Conservation (phyloP, 148 eudicot genomes). For the Drosera capensis region DNA sequence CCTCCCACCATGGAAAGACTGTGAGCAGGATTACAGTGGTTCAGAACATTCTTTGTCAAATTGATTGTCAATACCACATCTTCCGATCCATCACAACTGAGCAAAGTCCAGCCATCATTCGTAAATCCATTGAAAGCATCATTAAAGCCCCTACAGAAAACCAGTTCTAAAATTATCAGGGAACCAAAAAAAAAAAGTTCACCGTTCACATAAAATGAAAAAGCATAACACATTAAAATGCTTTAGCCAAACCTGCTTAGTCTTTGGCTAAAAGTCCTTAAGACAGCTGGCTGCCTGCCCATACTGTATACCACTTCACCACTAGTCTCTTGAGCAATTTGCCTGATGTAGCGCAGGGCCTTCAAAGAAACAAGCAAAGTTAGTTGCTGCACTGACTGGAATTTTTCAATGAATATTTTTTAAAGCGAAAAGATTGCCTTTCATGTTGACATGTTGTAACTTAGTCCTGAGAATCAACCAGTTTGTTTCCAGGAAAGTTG, state of each 20-base stretch:
- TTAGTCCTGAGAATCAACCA: not conserved
- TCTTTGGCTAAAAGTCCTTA: constrained; percentile 88
- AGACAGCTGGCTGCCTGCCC: constrained; percentile 86
- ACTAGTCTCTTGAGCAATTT: constrained; percentile 89
- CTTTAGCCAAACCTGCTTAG: constrained; percentile 51
- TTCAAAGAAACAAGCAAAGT: constrained; percentile 10
- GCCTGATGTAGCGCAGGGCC: constrained; percentile 81
- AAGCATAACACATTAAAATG: not conserved
- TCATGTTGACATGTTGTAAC: not conserved
- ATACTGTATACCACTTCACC: constrained; percentile 86
- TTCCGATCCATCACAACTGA: constrained; percentile 68
- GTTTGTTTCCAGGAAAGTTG: not conserved
- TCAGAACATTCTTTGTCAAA: constrained; percentile 37
- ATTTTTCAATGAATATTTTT: not conserved
- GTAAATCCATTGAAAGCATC: constrained; percentile 85
- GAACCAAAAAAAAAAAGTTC: not conserved
- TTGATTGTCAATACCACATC: constrained; percentile 67
- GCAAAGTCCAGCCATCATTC: constrained; percentile 85
- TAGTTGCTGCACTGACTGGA: not conserved
- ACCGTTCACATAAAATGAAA: not conserved
- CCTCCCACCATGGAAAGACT: constrained; percentile 51
- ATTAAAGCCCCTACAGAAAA: constrained; percentile 63
- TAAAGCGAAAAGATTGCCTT: not conserved
- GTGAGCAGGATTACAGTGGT: constrained; percentile 25
- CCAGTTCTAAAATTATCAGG: not conserved